Conservation (phyloP, 371 early-diverging fungal species). For the Saksenaea vasiformis region DNA sequence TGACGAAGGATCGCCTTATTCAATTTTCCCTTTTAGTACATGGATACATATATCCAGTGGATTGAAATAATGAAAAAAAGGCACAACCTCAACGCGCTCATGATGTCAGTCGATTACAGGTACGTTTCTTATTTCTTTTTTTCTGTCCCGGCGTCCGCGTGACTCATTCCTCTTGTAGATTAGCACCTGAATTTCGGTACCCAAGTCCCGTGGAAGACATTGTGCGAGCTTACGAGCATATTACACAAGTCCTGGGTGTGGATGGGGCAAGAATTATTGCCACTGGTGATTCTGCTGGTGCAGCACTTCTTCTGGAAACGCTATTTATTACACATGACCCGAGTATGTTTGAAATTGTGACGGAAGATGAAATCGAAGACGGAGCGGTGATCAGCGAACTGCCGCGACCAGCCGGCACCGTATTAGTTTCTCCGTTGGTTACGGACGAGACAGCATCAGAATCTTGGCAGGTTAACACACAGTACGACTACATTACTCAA, state of each 20-base stretch:
- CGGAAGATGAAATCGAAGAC: slow-evolving; percentile 21
- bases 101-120: slow-evolving; percentile 49
- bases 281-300: slow-evolving; percentile 42
- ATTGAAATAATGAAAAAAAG: slow-evolving; percentile 33
- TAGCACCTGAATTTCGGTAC: slow-evolving; percentile 47
- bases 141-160: background rate
- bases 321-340: slow-evolving; percentile 45
- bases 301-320: slow-evolving; percentile 37
- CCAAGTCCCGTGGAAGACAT: slow-evolving; percentile 45
- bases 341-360: slow-evolving; percentile 45
- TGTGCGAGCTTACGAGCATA: slow-evolving; percentile 43
- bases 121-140: slow-evolving; percentile 3
- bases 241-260: slow-evolving; percentile 23
- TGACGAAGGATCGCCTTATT: slow-evolving; percentile 9
- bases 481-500: slow-evolving; percentile 45
- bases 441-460: slow-evolving; percentile 43
- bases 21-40: slow-evolving; percentile 19
- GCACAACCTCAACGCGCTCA: slow-evolving; percentile 35
- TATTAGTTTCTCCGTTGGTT: slow-evolving; percentile 41
- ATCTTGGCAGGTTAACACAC: slow-evolving; percentile 41
- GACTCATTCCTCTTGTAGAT: slow-evolving; percentile 7
- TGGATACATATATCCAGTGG: slow-evolving; percentile 47
- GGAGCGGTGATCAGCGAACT: slow-evolving; percentile 27
- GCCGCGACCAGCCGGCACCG: slow-evolving; percentile 42
- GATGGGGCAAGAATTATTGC: slow-evolving; percentile 32